These are phyloP conservation scores for Solanum infundibuliforme DNA, from an alignment of 257 asterid genomes.

Conservation along the genomic window DNA sequence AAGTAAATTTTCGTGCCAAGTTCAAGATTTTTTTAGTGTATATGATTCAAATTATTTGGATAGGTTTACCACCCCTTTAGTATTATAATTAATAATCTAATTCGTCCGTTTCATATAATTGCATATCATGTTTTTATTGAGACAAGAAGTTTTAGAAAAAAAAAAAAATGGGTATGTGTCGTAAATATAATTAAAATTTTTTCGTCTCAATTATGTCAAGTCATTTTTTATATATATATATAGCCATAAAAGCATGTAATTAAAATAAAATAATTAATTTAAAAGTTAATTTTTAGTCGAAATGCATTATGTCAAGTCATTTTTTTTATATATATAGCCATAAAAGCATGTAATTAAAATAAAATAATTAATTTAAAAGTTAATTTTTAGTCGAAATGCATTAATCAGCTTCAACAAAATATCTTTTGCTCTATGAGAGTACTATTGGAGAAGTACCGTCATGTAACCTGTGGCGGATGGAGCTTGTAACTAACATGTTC, in stretches of 20 bases:
- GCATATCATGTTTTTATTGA: not conserved
- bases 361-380: not conserved
- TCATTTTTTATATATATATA: too few species aligned
- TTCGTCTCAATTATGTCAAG: too few species aligned
- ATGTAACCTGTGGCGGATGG: not conserved
- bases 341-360: not conserved
- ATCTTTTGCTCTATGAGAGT: not conserved
- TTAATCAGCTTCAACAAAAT: not conserved
- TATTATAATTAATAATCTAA: not conserved
- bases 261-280: not conserved
- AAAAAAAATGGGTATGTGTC: not conserved
- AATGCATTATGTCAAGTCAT: not conserved
- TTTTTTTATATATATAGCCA: not conserved
- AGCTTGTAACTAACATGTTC: not conserved
- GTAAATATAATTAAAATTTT: not conserved
- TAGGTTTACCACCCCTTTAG: not conserved
- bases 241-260: not conserved
- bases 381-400: not conserved
- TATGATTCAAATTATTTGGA: not conserved
- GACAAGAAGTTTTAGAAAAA: not conserved
- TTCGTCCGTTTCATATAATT: not conserved
- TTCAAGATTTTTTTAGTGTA: too few species aligned
- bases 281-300: not conserved
- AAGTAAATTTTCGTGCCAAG: too few species aligned
- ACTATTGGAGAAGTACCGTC: not conserved